Evolutionary conservation across 805 yeast genomes (phyloP).

Genomic region (Yarrowia yakushimensis): DNA sequence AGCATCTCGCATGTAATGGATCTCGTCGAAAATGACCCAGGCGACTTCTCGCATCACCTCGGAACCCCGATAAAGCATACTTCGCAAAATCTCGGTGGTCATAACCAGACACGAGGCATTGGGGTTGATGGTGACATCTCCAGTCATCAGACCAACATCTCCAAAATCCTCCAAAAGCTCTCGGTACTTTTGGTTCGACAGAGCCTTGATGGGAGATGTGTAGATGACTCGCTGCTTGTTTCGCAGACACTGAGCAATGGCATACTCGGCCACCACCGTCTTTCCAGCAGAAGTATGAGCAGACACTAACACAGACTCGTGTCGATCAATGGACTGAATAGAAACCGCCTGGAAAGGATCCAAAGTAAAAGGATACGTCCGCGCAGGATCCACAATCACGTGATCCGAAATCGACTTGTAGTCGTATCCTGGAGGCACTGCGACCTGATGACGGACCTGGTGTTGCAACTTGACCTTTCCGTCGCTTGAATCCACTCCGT

Average conservation of each 20-base stretch:
- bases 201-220: constrained; percentile 92
- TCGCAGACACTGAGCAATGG: constrained; percentile 90
- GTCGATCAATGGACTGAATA: constrained; percentile 90
- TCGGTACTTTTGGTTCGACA: constrained; percentile 90
- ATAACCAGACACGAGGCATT: constrained; percentile 97
- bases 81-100: constrained; percentile 97
- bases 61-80: constrained; percentile 96
- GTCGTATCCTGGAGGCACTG: constrained; percentile 87
- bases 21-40: constrained; percentile 97
- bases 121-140: constrained; percentile 97
- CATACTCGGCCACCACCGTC: constrained; percentile 95
- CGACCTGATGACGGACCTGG: constrained; percentile 97
- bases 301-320: constrained; percentile 91
- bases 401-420: constrained; percentile 88
- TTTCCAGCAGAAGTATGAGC: constrained; percentile 98
- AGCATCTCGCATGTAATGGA: constrained; percentile 96
- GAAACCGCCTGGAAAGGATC: constrained; percentile 99
- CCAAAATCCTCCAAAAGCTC: constrained; percentile 90
- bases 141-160: constrained; percentile 98
- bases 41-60: constrained; percentile 98
- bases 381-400: constrained; percentile 69
- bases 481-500: constrained; percentile 38
- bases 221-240: constrained; percentile 92
- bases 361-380: constrained; percentile 84
- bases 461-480: constrained; percentile 67